Evolutionary conservation across 2,329 filamentous ascomycete species (phyloP), one percentile per base, ranked within the genome.

Genomic region (Tolypocladium sp.): DNA sequence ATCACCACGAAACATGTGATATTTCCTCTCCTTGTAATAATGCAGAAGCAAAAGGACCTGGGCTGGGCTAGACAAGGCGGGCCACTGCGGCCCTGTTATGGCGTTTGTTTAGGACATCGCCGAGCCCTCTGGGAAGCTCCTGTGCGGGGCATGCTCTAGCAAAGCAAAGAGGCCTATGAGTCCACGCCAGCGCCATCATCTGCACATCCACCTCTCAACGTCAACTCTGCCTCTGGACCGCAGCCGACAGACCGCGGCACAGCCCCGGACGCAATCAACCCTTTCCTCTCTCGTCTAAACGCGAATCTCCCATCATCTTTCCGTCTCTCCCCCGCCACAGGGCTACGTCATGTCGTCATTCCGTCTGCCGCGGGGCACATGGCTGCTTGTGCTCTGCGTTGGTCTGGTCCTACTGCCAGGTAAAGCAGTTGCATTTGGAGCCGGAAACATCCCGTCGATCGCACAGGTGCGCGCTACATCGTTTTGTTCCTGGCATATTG

Each of bases 361-460:
- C 62, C 70, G 72, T 60, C 70, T 77, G 63, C 71, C 79, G 69
- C 78, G 78, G 74, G 76, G 77, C 68, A 73, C 72, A 41, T 74
- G 79, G 71, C 74, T 87, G 69, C 75, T 87, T 58, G 72, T 82
- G 64, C 62, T 82, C 55, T 76, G 74, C 63, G 68, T 86, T 56
- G 67, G 85, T 57, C 72, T 89, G 60, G 70, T 83, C n/a, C 66
- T 87, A 53, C 73, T 87, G 56, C 82, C 84, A 27, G 76, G 78
- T 57, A 79, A 77, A 62, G 84, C 77, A 3, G 76, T 77, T 27
- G 86, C 86, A 4, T 89, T 89, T 68, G 86, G 86, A 33, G 86
- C 86, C 40, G 86, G 86, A 59, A 89, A 89, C 68, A 89, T 89
- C 61, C 86, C 86, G n/a, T 85, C 82, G 25, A 86, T 85, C 63